A percentile compares a stretch with the other conserved stretches of the same genome.
These are phyloP conservation scores for Alternaria incomplexa DNA, from an alignment of 2,329 filamentous ascomycete genomes.

Conservation along the genomic window DNA sequence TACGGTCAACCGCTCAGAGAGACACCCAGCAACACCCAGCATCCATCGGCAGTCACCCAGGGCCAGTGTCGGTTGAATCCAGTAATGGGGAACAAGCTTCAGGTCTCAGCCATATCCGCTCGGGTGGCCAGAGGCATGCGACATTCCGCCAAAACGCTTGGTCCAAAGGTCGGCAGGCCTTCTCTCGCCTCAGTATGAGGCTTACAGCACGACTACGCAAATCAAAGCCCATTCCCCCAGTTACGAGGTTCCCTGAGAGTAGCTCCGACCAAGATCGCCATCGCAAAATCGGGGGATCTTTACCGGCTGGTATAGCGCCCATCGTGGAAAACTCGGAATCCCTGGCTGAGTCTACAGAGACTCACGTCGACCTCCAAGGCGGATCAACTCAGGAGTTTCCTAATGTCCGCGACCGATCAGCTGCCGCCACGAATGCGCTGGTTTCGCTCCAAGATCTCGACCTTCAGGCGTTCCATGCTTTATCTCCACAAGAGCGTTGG, in stretches of 20 bases:
- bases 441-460: constrained; percentile 11
- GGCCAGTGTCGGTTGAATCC: not conserved
- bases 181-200: not conserved
- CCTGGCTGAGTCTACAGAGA: not conserved
- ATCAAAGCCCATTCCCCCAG: not conserved
- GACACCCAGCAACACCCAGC: not conserved
- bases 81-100: not conserved
- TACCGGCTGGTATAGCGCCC: not conserved
- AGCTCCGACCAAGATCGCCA: not conserved
- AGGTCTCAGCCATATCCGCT: not conserved
- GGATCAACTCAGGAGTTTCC: not conserved
- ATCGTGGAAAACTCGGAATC: not conserved
- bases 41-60: not conserved
- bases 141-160: not conserved
- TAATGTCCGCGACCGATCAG: constrained; percentile 2
- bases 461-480: constrained; percentile 10
- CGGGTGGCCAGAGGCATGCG: not conserved
- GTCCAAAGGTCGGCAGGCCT: not conserved
- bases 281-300: not conserved
- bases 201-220: not conserved
- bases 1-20: not conserved
- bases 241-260: not conserved
- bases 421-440: constrained; percentile 8
- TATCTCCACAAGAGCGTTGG: constrained; percentile 17
- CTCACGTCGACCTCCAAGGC: not conserved